Evolutionary conservation across 352 stramenopile genomes (phyloP).

Genomic region (Stramenopiles sp.): DNA sequence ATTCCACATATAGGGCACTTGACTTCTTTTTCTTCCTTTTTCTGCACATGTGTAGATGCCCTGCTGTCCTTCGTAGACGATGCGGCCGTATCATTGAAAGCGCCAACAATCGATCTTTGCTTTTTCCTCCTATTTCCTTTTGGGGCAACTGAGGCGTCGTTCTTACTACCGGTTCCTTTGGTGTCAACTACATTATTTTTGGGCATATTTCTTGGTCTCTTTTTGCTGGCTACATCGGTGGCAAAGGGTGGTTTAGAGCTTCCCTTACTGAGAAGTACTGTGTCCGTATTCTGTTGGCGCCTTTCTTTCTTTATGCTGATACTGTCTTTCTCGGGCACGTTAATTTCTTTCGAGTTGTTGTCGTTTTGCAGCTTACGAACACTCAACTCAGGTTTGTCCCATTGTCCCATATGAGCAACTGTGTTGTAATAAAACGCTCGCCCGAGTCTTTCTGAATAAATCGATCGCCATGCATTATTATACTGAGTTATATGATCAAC

Average conservation of each 20-base stretch:
- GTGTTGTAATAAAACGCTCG: background rate
- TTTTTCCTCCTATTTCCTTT: background rate
- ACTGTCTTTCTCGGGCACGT: no score
- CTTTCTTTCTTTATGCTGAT: no score
- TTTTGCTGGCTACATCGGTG: background rate
- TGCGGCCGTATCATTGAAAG: background rate
- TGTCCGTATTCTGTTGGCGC: no score
- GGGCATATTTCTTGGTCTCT: no score
- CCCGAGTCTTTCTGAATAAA: background rate
- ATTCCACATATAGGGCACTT: background rate
- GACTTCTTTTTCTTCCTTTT: background rate
- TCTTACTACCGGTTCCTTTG: background rate
- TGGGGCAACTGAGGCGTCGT: background rate
- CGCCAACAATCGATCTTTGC: background rate
- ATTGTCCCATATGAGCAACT: background rate
- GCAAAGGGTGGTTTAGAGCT: no score
- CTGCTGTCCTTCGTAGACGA: background rate
- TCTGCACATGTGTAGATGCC: no score
- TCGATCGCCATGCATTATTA: background rate
- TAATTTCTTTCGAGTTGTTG: no score
- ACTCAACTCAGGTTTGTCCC: background rate
- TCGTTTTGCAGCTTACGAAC: background rate
- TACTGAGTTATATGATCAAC: background rate
- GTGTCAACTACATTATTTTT: background rate
- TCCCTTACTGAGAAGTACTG: no score